Evolutionary conservation across 352 stramenopile species (phyloP), one percentile per base, ranked within the genome.

Genomic region (Globisporangium polare): DNA sequence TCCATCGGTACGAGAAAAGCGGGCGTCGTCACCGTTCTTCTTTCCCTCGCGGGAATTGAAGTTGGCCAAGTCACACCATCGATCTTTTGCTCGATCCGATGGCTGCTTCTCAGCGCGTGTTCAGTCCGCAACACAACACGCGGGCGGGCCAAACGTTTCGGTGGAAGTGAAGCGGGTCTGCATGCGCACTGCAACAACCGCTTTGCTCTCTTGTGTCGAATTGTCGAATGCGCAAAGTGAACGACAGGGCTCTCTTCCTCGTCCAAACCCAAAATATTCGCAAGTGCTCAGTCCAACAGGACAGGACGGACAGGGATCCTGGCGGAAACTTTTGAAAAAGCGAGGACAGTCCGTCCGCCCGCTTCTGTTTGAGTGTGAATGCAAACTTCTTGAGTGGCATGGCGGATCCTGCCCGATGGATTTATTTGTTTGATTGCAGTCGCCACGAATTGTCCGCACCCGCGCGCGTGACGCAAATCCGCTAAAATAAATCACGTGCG

Each of bases 371-470:
- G 6, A 12, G 47, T 20, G 17, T 35, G 29, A 35, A 35, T 35
- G 9, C 33, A 39, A 13, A 33, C 7, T 33, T 33, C 3, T 15
- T 39, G 26, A 54, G 49, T 43, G 51, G 20, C 33, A 47, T 53
- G 15, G 13, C 20, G 6, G 31, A 39, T 53, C 26, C 52, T 58
- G n/a, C n/a, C n/a, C n/a, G 52, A 33, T 33, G 29, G 52, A 58
- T 58, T 46, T 46, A 58, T 58, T 58, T 58, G 52, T 46, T 46
- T 58, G 52, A 58, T 58, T 58, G 52, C n/a, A 9, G 31, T 20
- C 47, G 24, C 12, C 2, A 35, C 45, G 24, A 53, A 53, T 17
- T 46, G 45, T 26, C 17, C 12, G 12, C 22, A 5, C 8, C 27
- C 9, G 1, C 45, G 18, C 33, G 33, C 33, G 33, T 39, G 33